These are phyloP conservation scores for Lablab purpureus DNA, from an alignment of 306 rosid species.

Conservation along the genomic window DNA sequence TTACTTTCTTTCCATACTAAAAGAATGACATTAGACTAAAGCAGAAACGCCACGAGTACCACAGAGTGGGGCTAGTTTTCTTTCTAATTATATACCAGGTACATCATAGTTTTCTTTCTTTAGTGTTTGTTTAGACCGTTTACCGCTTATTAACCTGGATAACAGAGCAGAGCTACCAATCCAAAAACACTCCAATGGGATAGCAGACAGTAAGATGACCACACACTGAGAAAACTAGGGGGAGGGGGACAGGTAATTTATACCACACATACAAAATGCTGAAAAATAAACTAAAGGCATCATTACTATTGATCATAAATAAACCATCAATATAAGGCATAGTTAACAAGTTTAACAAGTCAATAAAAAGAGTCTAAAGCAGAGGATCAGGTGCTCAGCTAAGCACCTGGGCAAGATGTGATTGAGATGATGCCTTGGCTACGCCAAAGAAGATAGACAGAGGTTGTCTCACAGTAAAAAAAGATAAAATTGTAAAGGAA, in stretches of 20 bases:
- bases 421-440: not conserved
- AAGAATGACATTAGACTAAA: not conserved
- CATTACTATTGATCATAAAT: not conserved
- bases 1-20: not conserved
- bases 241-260: not conserved
- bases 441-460: not conserved
- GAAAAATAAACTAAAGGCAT: constrained; percentile 2
- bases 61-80: not conserved
- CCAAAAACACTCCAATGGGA: not conserved
- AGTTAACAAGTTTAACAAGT: not conserved
- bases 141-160: not conserved
- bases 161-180: not conserved
- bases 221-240: not conserved
- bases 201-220: not conserved
- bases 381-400: not conserved
- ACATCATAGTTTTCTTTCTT: not conserved
- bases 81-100: not conserved
- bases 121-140: not conserved
- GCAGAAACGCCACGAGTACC: not conserved
- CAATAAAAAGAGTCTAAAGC: constrained; percentile 14
- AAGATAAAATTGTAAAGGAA: not conserved
- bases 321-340: constrained; percentile 5
- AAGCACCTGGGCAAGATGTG: not conserved
- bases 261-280: not conserved
- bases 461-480: not conserved